Percentiles rank a stretch among this genome's conserved stretches.
These are phyloP conservation scores for Penicillium canariense DNA, from an alignment of 495 filamentous ascomycete species.

Conservation along the genomic window DNA sequence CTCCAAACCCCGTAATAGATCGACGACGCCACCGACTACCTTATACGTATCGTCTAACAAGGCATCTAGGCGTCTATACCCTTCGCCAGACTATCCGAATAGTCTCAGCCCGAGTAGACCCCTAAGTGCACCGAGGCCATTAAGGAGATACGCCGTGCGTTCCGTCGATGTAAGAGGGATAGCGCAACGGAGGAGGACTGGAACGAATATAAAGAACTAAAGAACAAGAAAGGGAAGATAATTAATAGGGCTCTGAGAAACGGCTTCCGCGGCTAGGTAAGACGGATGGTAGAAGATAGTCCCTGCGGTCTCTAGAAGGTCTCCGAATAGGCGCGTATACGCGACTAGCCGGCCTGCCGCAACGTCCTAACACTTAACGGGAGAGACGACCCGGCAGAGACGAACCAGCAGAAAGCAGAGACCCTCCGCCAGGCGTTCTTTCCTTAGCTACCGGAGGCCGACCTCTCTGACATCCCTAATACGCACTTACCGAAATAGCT, in stretches of 20 bases:
- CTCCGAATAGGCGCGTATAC: conserved; percentile 12
- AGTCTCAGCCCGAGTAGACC: conserved; percentile 7
- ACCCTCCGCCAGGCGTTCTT: conserved; percentile 25
- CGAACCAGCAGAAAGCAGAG: conserved; percentile 23
- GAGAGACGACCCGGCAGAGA: too few relatives aligned
- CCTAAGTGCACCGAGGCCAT: conserved; percentile 10
- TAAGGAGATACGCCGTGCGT: background rate
- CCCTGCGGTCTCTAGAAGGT: conserved; percentile 12
- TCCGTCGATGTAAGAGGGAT: background rate
- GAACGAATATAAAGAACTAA: background rate
- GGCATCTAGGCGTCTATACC: conserved; percentile 6
- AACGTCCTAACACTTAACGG: conserved; percentile 15
- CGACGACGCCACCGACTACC: background rate
- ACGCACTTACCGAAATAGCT: too few relatives aligned
- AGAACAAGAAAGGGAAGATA: background rate
- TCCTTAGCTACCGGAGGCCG: conserved; percentile 10
- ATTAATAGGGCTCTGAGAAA: background rate
- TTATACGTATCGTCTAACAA: background rate
- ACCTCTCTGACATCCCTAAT: conserved; percentile 25
- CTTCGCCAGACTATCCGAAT: conserved; percentile 7
- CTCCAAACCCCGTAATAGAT: background rate
- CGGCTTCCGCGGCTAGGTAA: background rate
- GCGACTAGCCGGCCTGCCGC: background rate
- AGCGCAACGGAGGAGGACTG: background rate
- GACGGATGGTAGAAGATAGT: conserved; percentile 1